Evolutionary conservation across 176 grass and related monocot species (phyloP).

Genomic region (Ampelocalamus luodianensis): DNA sequence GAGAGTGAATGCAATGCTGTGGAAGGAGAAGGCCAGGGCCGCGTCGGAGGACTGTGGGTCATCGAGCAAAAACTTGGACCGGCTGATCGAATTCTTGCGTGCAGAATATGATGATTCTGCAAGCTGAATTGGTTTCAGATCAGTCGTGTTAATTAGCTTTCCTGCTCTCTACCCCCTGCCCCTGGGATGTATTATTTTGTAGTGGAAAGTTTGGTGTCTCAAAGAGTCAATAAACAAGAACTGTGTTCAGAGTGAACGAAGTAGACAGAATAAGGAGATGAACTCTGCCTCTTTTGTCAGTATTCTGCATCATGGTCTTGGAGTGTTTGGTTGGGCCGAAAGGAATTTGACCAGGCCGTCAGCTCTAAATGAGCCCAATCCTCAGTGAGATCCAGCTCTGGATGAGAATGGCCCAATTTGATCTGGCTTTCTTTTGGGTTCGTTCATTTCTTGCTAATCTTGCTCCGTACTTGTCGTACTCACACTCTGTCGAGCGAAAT

Average conservation of each 20-base stretch:
- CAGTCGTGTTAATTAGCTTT: not conserved
- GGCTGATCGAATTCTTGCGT: constrained; percentile 37
- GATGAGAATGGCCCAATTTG: too few species aligned
- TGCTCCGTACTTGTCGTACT: too few species aligned
- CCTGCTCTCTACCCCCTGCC: not conserved
- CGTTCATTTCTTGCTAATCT: too few species aligned
- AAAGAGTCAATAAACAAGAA: not conserved
- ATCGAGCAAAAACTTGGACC: constrained; percentile 29
- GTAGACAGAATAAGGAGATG: not conserved
- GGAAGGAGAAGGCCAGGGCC: constrained; percentile 51
- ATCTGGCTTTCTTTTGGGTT: too few species aligned
- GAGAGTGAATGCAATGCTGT: constrained; percentile 44
- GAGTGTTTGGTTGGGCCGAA: too few species aligned
- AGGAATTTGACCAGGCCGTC: not conserved
- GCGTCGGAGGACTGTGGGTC: constrained; percentile 27
- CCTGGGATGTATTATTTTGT: too few species aligned
- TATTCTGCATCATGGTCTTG: not conserved
- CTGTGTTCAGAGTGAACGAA: not conserved
- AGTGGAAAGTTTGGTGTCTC: not conserved
- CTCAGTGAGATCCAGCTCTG: too few species aligned
- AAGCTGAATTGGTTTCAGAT: not conserved
- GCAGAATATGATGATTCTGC: constrained; percentile 22
- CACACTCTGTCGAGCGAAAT: too few species aligned
- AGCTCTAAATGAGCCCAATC: not conserved
- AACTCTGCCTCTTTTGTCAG: not conserved